Conservation (phyloP, 1,284 basidiomycete species). For the Apiotrichum laibachii region DNA sequence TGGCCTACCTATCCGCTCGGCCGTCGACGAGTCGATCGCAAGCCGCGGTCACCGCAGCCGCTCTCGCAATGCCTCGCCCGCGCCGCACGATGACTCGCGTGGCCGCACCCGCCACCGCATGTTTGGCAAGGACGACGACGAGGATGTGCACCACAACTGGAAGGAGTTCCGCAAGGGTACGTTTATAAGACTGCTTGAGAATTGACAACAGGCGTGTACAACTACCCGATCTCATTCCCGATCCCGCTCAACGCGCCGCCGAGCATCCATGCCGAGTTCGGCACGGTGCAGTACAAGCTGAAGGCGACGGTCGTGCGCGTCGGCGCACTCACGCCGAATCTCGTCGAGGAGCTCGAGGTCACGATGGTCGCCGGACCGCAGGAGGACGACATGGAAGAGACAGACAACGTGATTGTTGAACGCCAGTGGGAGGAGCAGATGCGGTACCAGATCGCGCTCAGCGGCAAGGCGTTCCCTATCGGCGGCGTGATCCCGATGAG, state of each 20-base stretch:
- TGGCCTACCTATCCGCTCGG: neutral
- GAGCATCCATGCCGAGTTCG: conserved; percentile 72
- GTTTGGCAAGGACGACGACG: conserved; percentile 55
- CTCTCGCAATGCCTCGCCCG: conserved; percentile 22
- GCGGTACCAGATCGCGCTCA: conserved; percentile 70
- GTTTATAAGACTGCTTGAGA: conserved; percentile 13
- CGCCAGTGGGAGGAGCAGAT: conserved; percentile 89
- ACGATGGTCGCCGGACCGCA: conserved; percentile 71
- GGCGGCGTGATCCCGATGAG: conserved; percentile 78
- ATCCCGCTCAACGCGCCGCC: conserved; percentile 80
- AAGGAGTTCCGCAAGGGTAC: conserved; percentile 85
- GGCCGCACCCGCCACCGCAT: conserved; percentile 46
- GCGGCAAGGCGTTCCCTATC: conserved; percentile 76
- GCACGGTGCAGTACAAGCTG: conserved; percentile 74
- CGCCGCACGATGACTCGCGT: conserved; percentile 32
- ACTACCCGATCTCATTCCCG: conserved; percentile 87
- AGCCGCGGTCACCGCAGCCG: conserved; percentile 22
- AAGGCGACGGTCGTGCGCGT: conserved; percentile 80
- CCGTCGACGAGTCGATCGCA: conserved; percentile 17
- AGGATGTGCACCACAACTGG: conserved; percentile 62
- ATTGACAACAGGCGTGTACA: conserved; percentile 70
- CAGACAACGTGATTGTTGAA: conserved; percentile 79
- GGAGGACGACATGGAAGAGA: conserved; percentile 74
- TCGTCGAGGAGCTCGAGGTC: conserved; percentile 70
- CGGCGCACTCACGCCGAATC: conserved; percentile 73